Conservation (phyloP, 2,329 filamentous ascomycete species). For the Hymenoscyphus linearis region DNA sequence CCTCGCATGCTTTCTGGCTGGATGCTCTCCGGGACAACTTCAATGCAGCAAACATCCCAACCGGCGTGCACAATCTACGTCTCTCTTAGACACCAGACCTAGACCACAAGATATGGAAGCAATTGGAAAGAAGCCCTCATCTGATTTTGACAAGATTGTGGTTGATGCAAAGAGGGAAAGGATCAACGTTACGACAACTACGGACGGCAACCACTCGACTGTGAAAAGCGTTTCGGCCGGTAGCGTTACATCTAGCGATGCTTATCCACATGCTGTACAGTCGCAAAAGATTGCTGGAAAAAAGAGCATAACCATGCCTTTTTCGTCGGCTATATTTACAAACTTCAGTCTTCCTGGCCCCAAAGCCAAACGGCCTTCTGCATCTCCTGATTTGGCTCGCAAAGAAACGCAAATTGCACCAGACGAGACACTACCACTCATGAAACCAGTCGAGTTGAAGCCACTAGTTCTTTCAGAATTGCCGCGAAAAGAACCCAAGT, state of each 20-base stretch:
- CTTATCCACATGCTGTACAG: conserved; percentile 22
- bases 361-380: conserved; percentile 7
- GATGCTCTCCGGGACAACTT: conserved; percentile 17
- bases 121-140: neutral
- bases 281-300: conserved; percentile 16
- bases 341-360: conserved; percentile 28
- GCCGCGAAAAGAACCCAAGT: neutral
- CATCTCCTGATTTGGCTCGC: neutral
- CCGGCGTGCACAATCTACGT: conserved; percentile 6
- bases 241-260: conserved; percentile 20
- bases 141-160: neutral
- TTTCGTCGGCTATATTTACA: conserved; percentile 24
- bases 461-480: neutral
- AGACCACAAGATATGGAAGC: conserved; percentile 13
- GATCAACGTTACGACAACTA: neutral
- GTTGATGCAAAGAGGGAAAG: neutral
- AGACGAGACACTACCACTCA: neutral
- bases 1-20: conserved; percentile 24
- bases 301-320: conserved; percentile 6
- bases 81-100: neutral
- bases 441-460: conserved; percentile 4
- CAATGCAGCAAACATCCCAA: conserved; percentile 16
- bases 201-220: conserved; percentile 1
- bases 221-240: conserved; percentile 5
- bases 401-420: neutral